These are phyloP conservation scores for Picea sitchensis DNA, from an alignment of 75 land plant genomes.

Conservation along the genomic window DNA sequence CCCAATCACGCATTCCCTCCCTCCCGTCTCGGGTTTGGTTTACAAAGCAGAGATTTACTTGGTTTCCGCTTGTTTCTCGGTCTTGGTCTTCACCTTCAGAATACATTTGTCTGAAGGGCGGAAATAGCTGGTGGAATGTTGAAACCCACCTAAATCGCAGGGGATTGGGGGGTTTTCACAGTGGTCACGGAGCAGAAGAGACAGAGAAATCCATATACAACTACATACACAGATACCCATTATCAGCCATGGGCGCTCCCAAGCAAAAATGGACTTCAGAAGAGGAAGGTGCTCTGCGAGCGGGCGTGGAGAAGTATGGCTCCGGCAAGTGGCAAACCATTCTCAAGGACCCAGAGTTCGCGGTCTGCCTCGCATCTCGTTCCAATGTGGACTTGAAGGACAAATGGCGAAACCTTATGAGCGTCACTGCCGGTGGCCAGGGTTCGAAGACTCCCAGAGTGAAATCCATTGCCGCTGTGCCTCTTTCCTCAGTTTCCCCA, in stretches of 20 bases:
- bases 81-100: too few relatives aligned
- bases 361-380: constrained; percentile 40
- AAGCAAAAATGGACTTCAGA: constrained; percentile 78
- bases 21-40: too few relatives aligned
- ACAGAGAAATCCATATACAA: too few relatives aligned
- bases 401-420: constrained; percentile 71
- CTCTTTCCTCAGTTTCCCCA: constrained; percentile 10
- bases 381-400: constrained; percentile 85
- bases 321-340: constrained; percentile 66
- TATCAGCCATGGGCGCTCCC: constrained; percentile 50
- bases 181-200: too few relatives aligned
- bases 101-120: too few relatives aligned
- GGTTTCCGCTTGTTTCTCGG: too few relatives aligned
- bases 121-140: too few relatives aligned
- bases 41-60: too few relatives aligned
- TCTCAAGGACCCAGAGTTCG: constrained; percentile 63
- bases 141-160: too few relatives aligned
- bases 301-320: constrained; percentile 66
- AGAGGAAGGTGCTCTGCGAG: constrained; percentile 58
- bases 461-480: constrained; percentile 4
- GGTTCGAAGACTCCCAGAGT: constrained; percentile 28
- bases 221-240: too few relatives aligned
- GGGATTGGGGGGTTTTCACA: too few relatives aligned
- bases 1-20: too few relatives aligned
- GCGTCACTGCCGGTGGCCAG: constrained; percentile 54